Percentiles rank a stretch among this genome's conserved stretches.
phyloP scores from a whole-genome alignment of 495 filamentous ascomycete genomes.

The Aspergillus biplanus region DNA sequence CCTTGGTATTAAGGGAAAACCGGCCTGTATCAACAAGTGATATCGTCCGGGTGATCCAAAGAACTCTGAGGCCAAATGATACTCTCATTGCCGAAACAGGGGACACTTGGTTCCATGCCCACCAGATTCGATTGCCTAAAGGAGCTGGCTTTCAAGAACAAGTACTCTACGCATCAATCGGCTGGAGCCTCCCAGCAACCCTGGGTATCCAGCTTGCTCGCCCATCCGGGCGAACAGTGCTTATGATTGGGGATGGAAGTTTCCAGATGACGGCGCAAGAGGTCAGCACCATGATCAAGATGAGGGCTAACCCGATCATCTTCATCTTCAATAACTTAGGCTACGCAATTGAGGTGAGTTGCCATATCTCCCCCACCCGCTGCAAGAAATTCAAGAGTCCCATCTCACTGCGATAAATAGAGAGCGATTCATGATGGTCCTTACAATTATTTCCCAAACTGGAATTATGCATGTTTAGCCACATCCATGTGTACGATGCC shows the following conservation, averaged over 20 bases:
- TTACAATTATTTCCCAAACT: slow-evolving; percentile 11
- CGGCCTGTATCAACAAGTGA: background rate
- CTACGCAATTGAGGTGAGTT: slow-evolving; percentile 59
- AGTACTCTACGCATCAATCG: slow-evolving; percentile 9
- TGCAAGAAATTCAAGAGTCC: background rate
- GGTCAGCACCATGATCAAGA: slow-evolving; percentile 72
- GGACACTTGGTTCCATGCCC: slow-evolving; percentile 9
- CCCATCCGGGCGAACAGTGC: slow-evolving; percentile 54
- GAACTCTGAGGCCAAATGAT: background rate
- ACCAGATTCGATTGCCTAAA: background rate
- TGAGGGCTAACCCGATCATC: slow-evolving; percentile 69
- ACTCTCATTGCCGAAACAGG: slow-evolving; percentile 8
- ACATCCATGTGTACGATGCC: background rate
- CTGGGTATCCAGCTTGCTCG: slow-evolving; percentile 8
- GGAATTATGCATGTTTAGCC: slow-evolving; percentile 2
- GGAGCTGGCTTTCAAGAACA: slow-evolving; percentile 2
- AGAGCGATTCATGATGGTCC: slow-evolving; percentile 8
- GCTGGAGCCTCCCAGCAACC: slow-evolving; percentile 12
- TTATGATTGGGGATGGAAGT: slow-evolving; percentile 78
- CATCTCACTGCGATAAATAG: background rate
- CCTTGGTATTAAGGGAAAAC: background rate
- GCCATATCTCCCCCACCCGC: background rate
- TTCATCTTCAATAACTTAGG: slow-evolving; percentile 70
- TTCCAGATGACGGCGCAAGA: slow-evolving; percentile 79
- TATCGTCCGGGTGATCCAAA: background rate